phyloP scores from a whole-genome alignment of 768 basidiomycete genomes.

The Amyloporia xantha region DNA sequence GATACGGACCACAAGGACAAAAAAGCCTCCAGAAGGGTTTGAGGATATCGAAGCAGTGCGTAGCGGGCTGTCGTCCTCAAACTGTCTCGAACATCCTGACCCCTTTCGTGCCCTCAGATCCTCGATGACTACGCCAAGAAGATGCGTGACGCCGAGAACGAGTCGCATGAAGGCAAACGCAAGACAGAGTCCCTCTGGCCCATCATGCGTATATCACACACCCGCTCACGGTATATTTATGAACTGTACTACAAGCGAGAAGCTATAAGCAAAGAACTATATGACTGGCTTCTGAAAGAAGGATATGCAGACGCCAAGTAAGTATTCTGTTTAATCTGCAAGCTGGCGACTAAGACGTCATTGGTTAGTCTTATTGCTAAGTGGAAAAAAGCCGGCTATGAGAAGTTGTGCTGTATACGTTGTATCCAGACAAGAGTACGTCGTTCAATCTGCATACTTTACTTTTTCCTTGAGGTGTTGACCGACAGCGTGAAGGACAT shows the following conservation, averaged over 20 bases:
- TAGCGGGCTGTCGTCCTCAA: slow-evolving; percentile 1
- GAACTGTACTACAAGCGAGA: slow-evolving; percentile 99
- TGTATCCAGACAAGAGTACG: slow-evolving; percentile 90
- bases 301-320: slow-evolving; percentile 96
- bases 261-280: slow-evolving; percentile 86
- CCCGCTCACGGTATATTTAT: slow-evolving; percentile 93
- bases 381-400: slow-evolving; percentile 99
- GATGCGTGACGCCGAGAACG: slow-evolving; percentile 99
- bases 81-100: background rate
- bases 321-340: slow-evolving; percentile 25
- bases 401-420: slow-evolving; percentile 93
- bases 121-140: slow-evolving; percentile 98
- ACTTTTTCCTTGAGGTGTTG: background rate
- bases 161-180: slow-evolving; percentile 97
- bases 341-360: background rate
- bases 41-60: slow-evolving; percentile 85
- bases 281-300: slow-evolving; percentile 97
- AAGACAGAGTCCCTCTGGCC: slow-evolving; percentile 89
- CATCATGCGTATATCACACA: slow-evolving; percentile 97
- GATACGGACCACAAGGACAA: slow-evolving; percentile 88
- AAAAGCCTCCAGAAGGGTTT: slow-evolving; percentile 90
- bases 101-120: slow-evolving; percentile 41
- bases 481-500: slow-evolving; percentile 62
- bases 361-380: slow-evolving; percentile 93
- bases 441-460: background rate